A percentile compares a stretch with the other conserved stretches of the same genome.
These are phyloP conservation scores for Exophiala aquamarina DNA, from an alignment of 2,329 filamentous ascomycete species.

Conservation along the genomic window DNA sequence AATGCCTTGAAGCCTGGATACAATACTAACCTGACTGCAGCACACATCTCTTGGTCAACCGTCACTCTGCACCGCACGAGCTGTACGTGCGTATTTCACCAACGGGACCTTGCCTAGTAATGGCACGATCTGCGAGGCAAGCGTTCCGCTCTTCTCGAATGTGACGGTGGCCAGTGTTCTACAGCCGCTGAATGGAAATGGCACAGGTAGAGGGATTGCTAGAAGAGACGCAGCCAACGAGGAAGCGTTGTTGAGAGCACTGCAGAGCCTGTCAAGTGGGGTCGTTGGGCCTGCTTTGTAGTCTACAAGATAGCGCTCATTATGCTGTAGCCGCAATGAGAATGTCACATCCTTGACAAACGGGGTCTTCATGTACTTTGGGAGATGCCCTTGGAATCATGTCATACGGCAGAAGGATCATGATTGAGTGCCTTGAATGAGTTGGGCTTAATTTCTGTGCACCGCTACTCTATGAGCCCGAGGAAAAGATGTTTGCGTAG, in stretches of 20 bases:
- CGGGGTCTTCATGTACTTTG: too few relatives aligned
- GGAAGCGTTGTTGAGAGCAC: neutral
- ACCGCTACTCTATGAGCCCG: too few relatives aligned
- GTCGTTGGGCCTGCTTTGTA: too few relatives aligned
- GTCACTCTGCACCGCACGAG: constrained; percentile 34
- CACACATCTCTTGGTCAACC: constrained; percentile 30
- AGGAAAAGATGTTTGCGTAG: too few relatives aligned
- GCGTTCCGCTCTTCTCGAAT: constrained; percentile 3
- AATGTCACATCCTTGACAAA: too few relatives aligned
- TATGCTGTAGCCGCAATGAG: too few relatives aligned
- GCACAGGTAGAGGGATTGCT: neutral
- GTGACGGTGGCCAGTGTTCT: neutral
- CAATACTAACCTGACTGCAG: neutral
- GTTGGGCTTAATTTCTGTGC: too few relatives aligned
- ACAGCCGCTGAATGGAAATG: neutral
- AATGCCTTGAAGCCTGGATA: neutral
- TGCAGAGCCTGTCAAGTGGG: neutral
- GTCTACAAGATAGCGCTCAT: too few relatives aligned
- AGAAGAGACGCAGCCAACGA: neutral
- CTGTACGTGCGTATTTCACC: constrained; percentile 34
- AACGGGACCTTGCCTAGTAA: constrained; percentile 35
- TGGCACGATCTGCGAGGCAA: constrained; percentile 1
- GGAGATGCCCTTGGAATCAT: too few relatives aligned
- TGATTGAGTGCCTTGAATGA: too few relatives aligned
- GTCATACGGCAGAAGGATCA: too few relatives aligned